phyloP scores from a whole-genome alignment of 768 basidiomycete genomes.

The Scleroderma citrinum region DNA sequence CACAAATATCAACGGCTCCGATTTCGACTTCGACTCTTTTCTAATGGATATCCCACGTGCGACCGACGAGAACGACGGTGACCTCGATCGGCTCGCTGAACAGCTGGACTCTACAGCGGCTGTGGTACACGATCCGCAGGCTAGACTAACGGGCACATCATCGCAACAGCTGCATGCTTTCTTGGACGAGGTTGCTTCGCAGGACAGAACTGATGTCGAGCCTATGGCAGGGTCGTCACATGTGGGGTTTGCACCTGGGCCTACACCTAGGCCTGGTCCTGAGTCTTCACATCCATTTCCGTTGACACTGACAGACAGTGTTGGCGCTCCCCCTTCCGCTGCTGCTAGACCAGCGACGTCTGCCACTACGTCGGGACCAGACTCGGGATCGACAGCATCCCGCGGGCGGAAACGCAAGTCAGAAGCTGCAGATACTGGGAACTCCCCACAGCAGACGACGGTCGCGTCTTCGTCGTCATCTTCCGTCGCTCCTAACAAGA shows the following conservation, averaged over 20 bases:
- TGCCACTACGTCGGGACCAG: not conserved
- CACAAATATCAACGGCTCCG: constrained; percentile 6
- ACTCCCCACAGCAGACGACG: not conserved
- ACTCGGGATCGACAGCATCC: not conserved
- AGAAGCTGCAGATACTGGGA: constrained; percentile 18
- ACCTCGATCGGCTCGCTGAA: constrained; percentile 31
- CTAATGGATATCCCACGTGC: constrained; percentile 33
- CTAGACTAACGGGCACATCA: constrained; percentile 27
- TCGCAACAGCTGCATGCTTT: constrained; percentile 37
- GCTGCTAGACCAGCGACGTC: not conserved
- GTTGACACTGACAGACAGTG: not conserved
- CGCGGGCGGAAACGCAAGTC: constrained; percentile 38
- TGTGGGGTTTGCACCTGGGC: too few relatives aligned
- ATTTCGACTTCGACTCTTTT: constrained; percentile 38
- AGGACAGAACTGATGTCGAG: constrained; percentile 16
- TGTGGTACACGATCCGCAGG: constrained; percentile 20
- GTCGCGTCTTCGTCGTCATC: not conserved
- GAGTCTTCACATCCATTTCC: not conserved
- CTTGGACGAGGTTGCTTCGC: constrained; percentile 38
- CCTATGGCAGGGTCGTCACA: not conserved
- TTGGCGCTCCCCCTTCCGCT: not conserved
- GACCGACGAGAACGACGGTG: constrained; percentile 22
- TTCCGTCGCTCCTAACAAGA: constrained; percentile 13
- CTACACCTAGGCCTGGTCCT: not conserved
- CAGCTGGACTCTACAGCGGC: constrained; percentile 27